These are phyloP conservation scores for Aspergillus fructus DNA, from an alignment of 2,329 filamentous ascomycete species.

Conservation along the genomic window DNA sequence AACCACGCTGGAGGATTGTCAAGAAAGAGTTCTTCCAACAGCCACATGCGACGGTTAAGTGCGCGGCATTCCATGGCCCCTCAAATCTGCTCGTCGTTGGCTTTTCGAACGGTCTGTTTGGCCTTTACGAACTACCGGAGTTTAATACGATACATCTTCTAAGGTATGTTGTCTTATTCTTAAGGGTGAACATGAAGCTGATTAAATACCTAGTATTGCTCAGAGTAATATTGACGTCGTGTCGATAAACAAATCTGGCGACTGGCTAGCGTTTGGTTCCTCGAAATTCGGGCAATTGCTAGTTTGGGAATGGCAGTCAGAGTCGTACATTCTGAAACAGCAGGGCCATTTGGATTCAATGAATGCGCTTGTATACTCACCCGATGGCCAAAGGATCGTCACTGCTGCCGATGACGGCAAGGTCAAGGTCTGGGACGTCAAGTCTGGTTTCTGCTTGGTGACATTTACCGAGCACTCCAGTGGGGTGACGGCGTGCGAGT, in stretches of 20 bases:
- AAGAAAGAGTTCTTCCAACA: slow-evolving; percentile 93
- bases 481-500: slow-evolving; percentile 88
- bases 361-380: slow-evolving; percentile 89
- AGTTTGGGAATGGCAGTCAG: slow-evolving; percentile 99
- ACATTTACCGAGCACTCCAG: slow-evolving; percentile 97
- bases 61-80: slow-evolving; percentile 82
- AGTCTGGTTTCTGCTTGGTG: slow-evolving; percentile 95
- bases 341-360: slow-evolving; percentile 96
- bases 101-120: slow-evolving; percentile 92
- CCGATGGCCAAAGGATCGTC: slow-evolving; percentile 88
- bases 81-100: slow-evolving; percentile 94
- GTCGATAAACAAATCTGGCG: slow-evolving; percentile 87
- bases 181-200: slow-evolving; percentile 2
- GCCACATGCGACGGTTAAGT: slow-evolving; percentile 79
- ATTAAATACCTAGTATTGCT: slow-evolving; percentile 68
- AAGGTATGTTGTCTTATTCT: slow-evolving; percentile 39
- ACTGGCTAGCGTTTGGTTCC: slow-evolving; percentile 96
- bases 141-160: slow-evolving; percentile 92
- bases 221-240: slow-evolving; percentile 96
- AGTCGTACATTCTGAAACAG: slow-evolving; percentile 97
- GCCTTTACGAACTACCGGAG: slow-evolving; percentile 90
- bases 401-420: slow-evolving; percentile 96
- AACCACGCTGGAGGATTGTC: slow-evolving; percentile 87
- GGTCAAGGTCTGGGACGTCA: slow-evolving; percentile 97
- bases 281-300: slow-evolving; percentile 93